A percentile compares a stretch with the other conserved stretches of the same genome.
Evolutionary conservation across 1,139 yeast genomes (phyloP).

Genomic region (Sugiyamaella novakii): DNA sequence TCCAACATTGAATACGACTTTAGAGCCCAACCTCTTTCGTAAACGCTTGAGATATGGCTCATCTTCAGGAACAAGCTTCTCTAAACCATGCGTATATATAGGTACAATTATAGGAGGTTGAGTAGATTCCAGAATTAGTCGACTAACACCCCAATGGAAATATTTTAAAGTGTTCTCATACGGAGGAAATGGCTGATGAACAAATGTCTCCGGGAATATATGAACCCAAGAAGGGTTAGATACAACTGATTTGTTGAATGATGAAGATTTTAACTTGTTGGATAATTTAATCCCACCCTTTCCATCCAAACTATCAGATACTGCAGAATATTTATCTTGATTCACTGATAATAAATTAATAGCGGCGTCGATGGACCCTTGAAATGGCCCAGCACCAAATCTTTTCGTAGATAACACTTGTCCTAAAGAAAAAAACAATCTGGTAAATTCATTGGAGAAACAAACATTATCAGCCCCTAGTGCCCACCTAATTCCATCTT

Average conservation of each 20-base stretch:
- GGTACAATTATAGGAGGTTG: conserved; percentile 89
- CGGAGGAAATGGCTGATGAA: conserved; percentile 80
- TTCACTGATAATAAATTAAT: conserved; percentile 64
- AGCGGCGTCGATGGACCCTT: conserved; percentile 88
- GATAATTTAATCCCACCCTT: neutral
- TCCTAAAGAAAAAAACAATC: conserved; percentile 75
- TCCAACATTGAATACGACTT: conserved; percentile 72
- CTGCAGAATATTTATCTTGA: conserved; percentile 6
- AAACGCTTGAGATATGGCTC: conserved; percentile 43
- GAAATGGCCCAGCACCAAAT: conserved; percentile 92
- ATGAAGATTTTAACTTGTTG: neutral
- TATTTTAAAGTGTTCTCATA: conserved; percentile 83
- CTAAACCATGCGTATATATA: conserved; percentile 83
- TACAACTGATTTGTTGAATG: conserved; percentile 9
- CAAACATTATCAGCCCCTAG: conserved; percentile 92
- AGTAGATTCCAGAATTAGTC: conserved; percentile 79
- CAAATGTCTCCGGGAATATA: conserved; percentile 94
- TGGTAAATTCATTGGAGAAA: conserved; percentile 50
- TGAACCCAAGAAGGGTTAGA: conserved; percentile 66
- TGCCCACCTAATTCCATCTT: conserved; percentile 86
- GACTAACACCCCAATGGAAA: conserved; percentile 93
- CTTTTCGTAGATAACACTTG: conserved; percentile 82
- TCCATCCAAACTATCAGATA: neutral
- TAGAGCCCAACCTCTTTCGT: conserved; percentile 69
- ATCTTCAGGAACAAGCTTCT: conserved; percentile 79